Conservation (phyloP, 139 green algal species). For the Auxenochlorella pyrenoidosa region DNA sequence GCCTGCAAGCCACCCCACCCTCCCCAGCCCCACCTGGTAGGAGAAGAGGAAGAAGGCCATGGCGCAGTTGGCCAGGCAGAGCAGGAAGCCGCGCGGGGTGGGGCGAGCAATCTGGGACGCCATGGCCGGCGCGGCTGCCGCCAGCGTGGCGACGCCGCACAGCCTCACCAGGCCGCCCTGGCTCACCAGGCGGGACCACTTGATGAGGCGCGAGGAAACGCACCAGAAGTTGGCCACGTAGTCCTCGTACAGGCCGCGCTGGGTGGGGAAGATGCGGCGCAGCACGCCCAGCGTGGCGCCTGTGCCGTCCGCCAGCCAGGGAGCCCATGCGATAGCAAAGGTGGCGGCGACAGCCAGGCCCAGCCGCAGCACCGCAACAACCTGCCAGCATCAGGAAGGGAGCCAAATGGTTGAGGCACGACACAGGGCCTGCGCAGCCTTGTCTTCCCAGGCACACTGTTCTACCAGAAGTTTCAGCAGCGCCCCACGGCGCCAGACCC, state of each 20-base stretch:
- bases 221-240: constrained; percentile 99
- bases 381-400: background rate
- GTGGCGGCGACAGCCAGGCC: constrained; percentile 65
- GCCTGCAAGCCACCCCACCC: too few relatives aligned
- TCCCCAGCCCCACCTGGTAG: constrained; percentile 81
- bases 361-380: constrained; percentile 42
- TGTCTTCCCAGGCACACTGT: background rate
- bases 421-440: background rate
- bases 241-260: constrained; percentile 95
- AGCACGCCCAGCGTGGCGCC: constrained; percentile 43
- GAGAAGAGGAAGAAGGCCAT: constrained; percentile 97
- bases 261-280: constrained; percentile 83
- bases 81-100: constrained; percentile 71
- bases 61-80: constrained; percentile 82
- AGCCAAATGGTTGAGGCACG: background rate
- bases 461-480: background rate
- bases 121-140: constrained; percentile 67
- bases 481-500: background rate
- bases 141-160: constrained; percentile 73
- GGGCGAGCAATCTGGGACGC: constrained; percentile 73
- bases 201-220: constrained; percentile 77
- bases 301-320: constrained; percentile 61
- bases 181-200: constrained; percentile 83
- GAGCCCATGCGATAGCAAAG: constrained; percentile 85
- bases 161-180: constrained; percentile 54